Conservation (phyloP, 805 yeast genomes). For the Suhomyces canberraensis region DNA sequence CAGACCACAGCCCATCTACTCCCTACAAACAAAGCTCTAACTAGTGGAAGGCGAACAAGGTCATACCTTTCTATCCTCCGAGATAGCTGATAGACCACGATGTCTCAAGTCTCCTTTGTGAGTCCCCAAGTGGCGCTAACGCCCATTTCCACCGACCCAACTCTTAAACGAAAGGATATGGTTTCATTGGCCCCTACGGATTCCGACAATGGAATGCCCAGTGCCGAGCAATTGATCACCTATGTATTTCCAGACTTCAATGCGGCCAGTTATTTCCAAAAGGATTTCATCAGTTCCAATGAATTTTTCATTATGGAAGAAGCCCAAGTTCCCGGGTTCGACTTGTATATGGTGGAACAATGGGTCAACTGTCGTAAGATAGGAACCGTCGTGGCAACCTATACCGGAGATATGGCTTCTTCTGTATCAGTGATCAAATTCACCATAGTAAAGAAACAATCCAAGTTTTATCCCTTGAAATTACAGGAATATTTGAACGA, state of each 20-base stretch:
- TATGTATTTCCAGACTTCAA: slow-evolving; percentile 56
- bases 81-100: too few relatives aligned
- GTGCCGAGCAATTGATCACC: slow-evolving; percentile 22
- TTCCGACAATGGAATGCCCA: too few relatives aligned
- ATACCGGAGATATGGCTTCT: slow-evolving; percentile 79
- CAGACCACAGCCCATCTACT: too few relatives aligned
- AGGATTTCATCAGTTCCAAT: slow-evolving; percentile 30
- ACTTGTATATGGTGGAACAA: slow-evolving; percentile 88
- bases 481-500: slow-evolving; percentile 65
- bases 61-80: too few relatives aligned
- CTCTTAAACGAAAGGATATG: too few relatives aligned
- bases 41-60: too few relatives aligned
- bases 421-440: slow-evolving; percentile 55
- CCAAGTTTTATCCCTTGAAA: slow-evolving; percentile 46
- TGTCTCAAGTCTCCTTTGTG: background rate
- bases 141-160: too few relatives aligned
- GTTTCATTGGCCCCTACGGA: too few relatives aligned
- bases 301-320: slow-evolving; percentile 44
- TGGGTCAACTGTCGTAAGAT: slow-evolving; percentile 78
- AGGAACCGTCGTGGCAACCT: slow-evolving; percentile 70
- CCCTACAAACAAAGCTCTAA: too few relatives aligned
- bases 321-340: slow-evolving; percentile 66
- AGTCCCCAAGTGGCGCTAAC: background rate
- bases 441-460: slow-evolving; percentile 48
- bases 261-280: slow-evolving; percentile 47